Conservation (phyloP, 257 asterid species). For the Cordia subcordata region DNA sequence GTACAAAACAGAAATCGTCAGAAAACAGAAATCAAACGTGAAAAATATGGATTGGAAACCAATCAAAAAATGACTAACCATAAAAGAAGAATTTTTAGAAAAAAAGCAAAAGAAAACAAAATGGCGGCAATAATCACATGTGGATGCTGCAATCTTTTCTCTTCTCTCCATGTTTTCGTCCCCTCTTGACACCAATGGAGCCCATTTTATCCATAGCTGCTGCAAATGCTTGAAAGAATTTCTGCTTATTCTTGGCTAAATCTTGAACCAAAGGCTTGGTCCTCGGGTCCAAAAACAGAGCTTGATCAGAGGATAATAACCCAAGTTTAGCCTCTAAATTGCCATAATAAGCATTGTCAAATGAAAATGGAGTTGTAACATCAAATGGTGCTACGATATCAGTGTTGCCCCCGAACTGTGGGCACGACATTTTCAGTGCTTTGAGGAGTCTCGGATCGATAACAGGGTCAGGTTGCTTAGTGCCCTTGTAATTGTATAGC, state of each 20-base stretch:
- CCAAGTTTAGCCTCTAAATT: constrained; percentile 79
- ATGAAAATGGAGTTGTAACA: constrained; percentile 80
- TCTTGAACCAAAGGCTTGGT: constrained; percentile 66
- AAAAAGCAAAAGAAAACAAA: constrained; percentile 1
- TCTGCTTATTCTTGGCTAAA: constrained; percentile 65
- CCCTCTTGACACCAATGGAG: constrained; percentile 81
- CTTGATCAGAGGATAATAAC: constrained; percentile 70
- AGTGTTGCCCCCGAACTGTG: constrained; percentile 68
- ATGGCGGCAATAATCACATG: constrained; percentile 21
- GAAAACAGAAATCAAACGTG: too few species aligned
- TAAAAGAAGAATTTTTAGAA: too few species aligned
- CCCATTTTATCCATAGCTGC: constrained; percentile 94
- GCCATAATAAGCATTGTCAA: constrained; percentile 88
- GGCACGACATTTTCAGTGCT: constrained; percentile 83
- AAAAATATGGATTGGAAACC: too few species aligned
- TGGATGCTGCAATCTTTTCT: constrained; percentile 68
- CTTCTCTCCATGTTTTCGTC: constrained; percentile 69
- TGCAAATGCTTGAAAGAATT: constrained; percentile 68
- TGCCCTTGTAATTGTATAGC: constrained; percentile 59
- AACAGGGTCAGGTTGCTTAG: constrained; percentile 56
- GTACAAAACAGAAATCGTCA: too few species aligned
- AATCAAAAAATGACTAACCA: too few species aligned
- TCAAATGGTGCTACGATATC: constrained; percentile 86
- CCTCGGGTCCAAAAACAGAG: constrained; percentile 63
- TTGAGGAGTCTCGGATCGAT: constrained; percentile 72